A percentile compares a stretch with the other conserved stretches of the same genome.
phyloP scores from a whole-genome alignment of 352 stramenopile species.

The Hyaloperonospora brassicae region DNA sequence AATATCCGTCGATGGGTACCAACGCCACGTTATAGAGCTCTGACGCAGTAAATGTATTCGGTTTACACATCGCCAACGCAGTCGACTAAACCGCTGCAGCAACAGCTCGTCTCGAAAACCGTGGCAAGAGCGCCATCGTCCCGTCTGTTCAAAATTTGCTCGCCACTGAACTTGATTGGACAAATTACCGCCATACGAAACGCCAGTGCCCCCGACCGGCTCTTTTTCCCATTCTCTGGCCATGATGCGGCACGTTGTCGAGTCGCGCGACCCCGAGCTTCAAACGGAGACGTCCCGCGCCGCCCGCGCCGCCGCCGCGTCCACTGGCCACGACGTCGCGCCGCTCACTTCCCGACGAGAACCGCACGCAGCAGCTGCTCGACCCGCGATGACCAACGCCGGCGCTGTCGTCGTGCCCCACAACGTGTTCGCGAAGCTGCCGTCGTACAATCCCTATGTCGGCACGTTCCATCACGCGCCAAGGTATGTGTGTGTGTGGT shows the following conservation, averaged over 20 bases:
- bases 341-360: slow-evolving; percentile 12
- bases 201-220: slow-evolving; percentile 15
- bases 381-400: slow-evolving; percentile 27
- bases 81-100: too few relatives aligned
- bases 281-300: slow-evolving; percentile 17
- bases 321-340: slow-evolving; percentile 6
- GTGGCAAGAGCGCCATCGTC: too few relatives aligned
- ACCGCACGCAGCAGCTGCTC: slow-evolving; percentile 4
- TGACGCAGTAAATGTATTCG: too few relatives aligned
- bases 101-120: too few relatives aligned
- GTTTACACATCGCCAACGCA: too few relatives aligned
- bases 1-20: too few relatives aligned
- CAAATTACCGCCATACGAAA: slow-evolving; percentile 11
- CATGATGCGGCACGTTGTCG: slow-evolving; percentile 27
- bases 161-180: slow-evolving; percentile 10
- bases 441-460: slow-evolving; percentile 84
- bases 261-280: slow-evolving; percentile 25
- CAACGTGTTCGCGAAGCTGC: slow-evolving; percentile 78
- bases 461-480: slow-evolving; percentile 87
- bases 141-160: slow-evolving; percentile 1
- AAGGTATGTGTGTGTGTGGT: slow-evolving; percentile 46
- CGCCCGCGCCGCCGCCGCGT: slow-evolving; percentile 6
- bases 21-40: too few relatives aligned
- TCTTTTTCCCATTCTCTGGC: slow-evolving; percentile 19
- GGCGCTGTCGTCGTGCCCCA: slow-evolving; percentile 40